phyloP scores from a whole-genome alignment of 352 stramenopile genomes.

The Pythium aphanidermatum region DNA sequence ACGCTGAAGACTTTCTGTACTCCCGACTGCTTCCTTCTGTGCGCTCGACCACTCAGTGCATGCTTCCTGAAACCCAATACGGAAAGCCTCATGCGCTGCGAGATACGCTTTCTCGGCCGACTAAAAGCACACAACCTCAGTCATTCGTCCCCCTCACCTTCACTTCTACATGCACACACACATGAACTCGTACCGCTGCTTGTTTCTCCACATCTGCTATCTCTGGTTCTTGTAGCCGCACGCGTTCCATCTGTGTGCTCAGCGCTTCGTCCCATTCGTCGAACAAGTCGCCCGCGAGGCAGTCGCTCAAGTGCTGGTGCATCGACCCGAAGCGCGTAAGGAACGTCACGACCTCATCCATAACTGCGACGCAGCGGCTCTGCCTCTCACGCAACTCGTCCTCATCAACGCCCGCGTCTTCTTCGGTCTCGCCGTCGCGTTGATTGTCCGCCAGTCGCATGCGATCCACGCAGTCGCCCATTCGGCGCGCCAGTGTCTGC shows the following conservation, averaged over 20 bases:
- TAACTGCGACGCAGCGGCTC: slow-evolving; percentile 21
- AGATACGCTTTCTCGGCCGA: slow-evolving; percentile 6
- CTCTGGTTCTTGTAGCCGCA: slow-evolving; percentile 13
- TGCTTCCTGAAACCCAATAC: slow-evolving; percentile 8
- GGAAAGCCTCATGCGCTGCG: slow-evolving; percentile 1
- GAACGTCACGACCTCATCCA: slow-evolving; percentile 32
- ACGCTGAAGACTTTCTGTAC: background rate
- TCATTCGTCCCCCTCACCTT: no score
- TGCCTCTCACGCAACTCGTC: slow-evolving; percentile 5
- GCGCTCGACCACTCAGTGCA: slow-evolving; percentile 1
- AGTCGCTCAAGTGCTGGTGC: slow-evolving; percentile 22
- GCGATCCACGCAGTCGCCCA: slow-evolving; percentile 21
- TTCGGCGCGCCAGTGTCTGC: slow-evolving; percentile 11
- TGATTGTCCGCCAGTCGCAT: slow-evolving; percentile 5
- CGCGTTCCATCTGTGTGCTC: slow-evolving; percentile 10
- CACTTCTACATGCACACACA: no score
- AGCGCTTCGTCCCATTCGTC: slow-evolving; percentile 19
- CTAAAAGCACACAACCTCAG: background rate
- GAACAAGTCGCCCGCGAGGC: slow-evolving; percentile 18
- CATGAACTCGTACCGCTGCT: slow-evolving; percentile 11
- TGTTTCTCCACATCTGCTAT: slow-evolving; percentile 1
- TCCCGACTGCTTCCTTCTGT: background rate
- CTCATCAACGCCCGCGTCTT: no score
- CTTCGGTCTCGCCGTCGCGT: background rate
- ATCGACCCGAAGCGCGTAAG: slow-evolving; percentile 25